Conservation (phyloP, 768 basidiomycete species). For the Trametes cinnabarina region DNA sequence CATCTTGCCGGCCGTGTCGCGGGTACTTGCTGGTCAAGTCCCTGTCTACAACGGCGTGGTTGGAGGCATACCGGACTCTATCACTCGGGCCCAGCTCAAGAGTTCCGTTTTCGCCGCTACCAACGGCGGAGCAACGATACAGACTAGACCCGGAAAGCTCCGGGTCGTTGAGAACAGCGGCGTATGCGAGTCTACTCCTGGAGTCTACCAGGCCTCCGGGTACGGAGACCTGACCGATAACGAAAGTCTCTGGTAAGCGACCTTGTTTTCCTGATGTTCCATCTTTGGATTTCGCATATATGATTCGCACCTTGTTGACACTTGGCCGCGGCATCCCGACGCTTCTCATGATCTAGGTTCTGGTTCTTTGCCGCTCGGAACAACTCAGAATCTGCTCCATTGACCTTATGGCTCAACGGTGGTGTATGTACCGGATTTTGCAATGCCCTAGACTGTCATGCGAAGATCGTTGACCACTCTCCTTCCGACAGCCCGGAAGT, state of each 20-base stretch:
- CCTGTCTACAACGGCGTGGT: constrained; percentile 49
- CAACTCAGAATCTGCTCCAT: constrained; percentile 55
- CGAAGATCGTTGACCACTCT: not conserved
- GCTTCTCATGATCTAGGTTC: constrained; percentile 42
- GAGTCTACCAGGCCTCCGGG: constrained; percentile 60
- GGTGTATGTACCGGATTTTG: constrained; percentile 30
- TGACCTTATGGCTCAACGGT: constrained; percentile 68
- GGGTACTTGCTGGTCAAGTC: constrained; percentile 39
- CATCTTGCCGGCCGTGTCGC: constrained; percentile 16
- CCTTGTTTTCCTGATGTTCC: not conserved
- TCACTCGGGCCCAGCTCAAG: constrained; percentile 4
- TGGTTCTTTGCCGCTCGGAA: constrained; percentile 70
- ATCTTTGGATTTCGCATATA: not conserved
- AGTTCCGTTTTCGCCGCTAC: constrained; percentile 11
- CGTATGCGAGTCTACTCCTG: constrained; percentile 63
- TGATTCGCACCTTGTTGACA: not conserved
- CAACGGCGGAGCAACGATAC: not conserved
- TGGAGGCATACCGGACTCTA: constrained; percentile 41
- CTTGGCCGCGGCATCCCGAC: not conserved
- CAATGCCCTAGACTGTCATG: not conserved
- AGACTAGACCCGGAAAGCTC: constrained; percentile 44
- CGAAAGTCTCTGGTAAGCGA: constrained; percentile 54
- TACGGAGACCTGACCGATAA: constrained; percentile 57
- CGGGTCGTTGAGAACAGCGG: constrained; percentile 61
- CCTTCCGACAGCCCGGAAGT: constrained; percentile 33